Evolutionary conservation across 768 basidiomycete species (phyloP).

Genomic region (Clavulina sp.): DNA sequence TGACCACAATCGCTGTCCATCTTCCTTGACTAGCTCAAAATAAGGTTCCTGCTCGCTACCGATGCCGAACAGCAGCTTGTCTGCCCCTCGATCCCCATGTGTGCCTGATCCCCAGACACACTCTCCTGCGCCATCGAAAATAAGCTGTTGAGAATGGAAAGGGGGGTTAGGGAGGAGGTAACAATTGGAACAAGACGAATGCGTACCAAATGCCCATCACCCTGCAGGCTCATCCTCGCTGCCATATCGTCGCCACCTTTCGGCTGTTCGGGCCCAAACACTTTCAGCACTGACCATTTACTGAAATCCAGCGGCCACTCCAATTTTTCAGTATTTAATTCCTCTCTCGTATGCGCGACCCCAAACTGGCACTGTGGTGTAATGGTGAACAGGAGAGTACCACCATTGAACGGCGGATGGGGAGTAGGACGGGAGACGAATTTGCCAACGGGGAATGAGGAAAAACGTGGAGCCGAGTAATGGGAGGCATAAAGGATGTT

Average conservation of each 20-base stretch:
- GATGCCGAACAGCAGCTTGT: neutral
- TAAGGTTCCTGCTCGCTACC: neutral
- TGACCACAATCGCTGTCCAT: neutral
- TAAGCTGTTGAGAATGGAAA: neutral
- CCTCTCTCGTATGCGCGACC: slow-evolving; percentile 3
- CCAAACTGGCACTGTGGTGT: slow-evolving; percentile 13
- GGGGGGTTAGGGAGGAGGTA: neutral
- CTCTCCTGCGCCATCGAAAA: neutral
- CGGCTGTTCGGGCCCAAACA: slow-evolving; percentile 13
- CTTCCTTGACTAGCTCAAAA: neutral
- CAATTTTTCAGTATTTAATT: neutral
- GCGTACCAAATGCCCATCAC: slow-evolving; percentile 14
- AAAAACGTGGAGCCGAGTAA: slow-evolving; percentile 3
- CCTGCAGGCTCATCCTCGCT: slow-evolving; percentile 12
- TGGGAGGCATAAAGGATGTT: slow-evolving; percentile 12
- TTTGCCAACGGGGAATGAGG: slow-evolving; percentile 5
- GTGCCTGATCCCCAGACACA: slow-evolving; percentile 2
- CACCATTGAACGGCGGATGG: neutral
- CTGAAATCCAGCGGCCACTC: slow-evolving; percentile 8
- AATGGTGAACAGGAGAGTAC: slow-evolving; percentile 9
- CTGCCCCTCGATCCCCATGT: slow-evolving; percentile 1
- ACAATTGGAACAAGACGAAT: neutral
- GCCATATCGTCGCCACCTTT: neutral
- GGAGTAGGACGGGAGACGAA: slow-evolving; percentile 7
- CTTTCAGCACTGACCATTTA: slow-evolving; percentile 9